Evolutionary conservation across 192 early-diverging fungal species (phyloP), one percentile per base, ranked within the genome.

Genomic region (Umbelopsis ramanniana): DNA sequence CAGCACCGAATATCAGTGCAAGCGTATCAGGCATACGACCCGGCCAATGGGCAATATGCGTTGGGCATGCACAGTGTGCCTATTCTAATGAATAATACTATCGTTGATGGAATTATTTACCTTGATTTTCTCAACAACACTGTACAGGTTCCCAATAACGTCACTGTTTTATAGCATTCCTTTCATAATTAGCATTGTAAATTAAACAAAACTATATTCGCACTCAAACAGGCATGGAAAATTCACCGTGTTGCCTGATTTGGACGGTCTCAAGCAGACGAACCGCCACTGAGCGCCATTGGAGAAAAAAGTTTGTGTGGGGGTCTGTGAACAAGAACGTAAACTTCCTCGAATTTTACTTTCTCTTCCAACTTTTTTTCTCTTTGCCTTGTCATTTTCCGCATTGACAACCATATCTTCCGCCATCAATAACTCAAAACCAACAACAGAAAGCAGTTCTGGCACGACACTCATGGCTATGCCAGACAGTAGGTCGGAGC

Each of bases 381-480:
- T 38, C 26, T 57, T 57, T 29, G 57, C 12, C 23, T 37, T 63
- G 26, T 14, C 33, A 50, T 15, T 37, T 3, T 29, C 57, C 26
- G 40, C 40, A 63, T 37, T 63, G 15, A 37, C 11, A 37, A 37
- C 26, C 10, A 63, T 63, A 37, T 63, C 57, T 37, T 63, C 33
- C 57, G 33, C 14, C 23, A 63, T 63, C 57, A 63, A 19, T n/a
- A 35, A 63, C 57, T 26, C 57, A 17, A 63, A 14, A 63, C 37
- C 57, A 63, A 63, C 19, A 63, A 63, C 57, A n/a, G 57, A 63
- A 35, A 63, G 57, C 33, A 63, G 57, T 37, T 63, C 57, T 63
- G 57, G 57, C 57, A 63, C 26, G 26, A 63, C 57, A 11, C 33
- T 63, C 57, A 63, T 50, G 48, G 48, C 48, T 50, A 50, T 63